These are phyloP conservation scores for Aspergillus leporis DNA, from an alignment of 495 filamentous ascomycete species.

Conservation along the genomic window DNA sequence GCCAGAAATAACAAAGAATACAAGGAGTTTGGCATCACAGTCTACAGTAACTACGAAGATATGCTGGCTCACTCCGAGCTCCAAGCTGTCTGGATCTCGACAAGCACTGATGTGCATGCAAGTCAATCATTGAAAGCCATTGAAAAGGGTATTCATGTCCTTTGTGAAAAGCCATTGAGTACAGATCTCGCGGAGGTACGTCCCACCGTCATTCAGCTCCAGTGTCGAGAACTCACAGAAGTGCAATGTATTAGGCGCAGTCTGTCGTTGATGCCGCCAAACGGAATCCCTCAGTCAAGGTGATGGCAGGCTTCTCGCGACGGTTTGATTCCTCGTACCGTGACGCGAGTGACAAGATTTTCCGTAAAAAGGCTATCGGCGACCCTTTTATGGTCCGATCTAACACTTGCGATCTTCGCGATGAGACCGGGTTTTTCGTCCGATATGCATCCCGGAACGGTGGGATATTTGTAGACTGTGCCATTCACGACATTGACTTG, in stretches of 20 bases:
- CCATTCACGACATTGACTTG: slow-evolving; percentile 51
- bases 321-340: slow-evolving; percentile 52
- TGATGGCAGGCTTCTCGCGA: slow-evolving; percentile 53
- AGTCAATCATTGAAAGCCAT: slow-evolving; percentile 9
- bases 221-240: too few relatives aligned
- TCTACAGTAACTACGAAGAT: not conserved
- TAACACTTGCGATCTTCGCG: slow-evolving; percentile 44
- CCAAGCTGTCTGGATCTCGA: slow-evolving; percentile 48
- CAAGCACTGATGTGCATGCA: slow-evolving; percentile 42
- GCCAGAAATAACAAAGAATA: slow-evolving; percentile 23
- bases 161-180: slow-evolving; percentile 8
- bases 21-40: slow-evolving; percentile 39
- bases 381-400: slow-evolving; percentile 42
- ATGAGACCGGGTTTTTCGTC: slow-evolving; percentile 48
- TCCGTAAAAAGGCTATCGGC: slow-evolving; percentile 38
- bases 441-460: slow-evolving; percentile 42
- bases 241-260: not conserved
- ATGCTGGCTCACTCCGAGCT: slow-evolving; percentile 31
- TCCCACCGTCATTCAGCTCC: not conserved
- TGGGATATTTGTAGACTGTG: slow-evolving; percentile 51
- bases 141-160: slow-evolving; percentile 15
- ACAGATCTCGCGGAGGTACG: slow-evolving; percentile 6
- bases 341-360: slow-evolving; percentile 10
- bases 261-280: slow-evolving; percentile 13
- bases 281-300: slow-evolving; percentile 33